phyloP scores from a whole-genome alignment of 306 rosid species.

The Castanea crenata region DNA sequence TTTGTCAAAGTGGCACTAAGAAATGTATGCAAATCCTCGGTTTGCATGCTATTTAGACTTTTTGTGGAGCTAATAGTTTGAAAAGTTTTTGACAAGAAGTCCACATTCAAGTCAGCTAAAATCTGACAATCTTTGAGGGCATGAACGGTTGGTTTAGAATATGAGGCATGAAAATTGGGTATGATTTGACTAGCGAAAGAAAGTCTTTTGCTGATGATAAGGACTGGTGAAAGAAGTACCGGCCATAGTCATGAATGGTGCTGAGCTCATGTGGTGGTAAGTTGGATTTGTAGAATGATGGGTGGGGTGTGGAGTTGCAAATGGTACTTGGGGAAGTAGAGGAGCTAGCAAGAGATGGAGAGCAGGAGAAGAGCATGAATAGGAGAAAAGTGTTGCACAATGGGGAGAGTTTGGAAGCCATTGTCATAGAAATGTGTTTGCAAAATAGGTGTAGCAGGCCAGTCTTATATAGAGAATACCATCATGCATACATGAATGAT shows the following conservation, averaged over 20 bases:
- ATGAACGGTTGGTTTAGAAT: conserved; percentile 20
- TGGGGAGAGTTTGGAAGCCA: conserved; percentile 9
- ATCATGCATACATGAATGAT: neutral
- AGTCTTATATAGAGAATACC: neutral
- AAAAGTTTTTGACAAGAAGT: conserved; percentile 24
- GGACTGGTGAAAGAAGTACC: conserved; percentile 35
- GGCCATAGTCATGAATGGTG: conserved; percentile 16
- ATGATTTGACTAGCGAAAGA: conserved; percentile 11
- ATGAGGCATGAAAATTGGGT: conserved; percentile 9
- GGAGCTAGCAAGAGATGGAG: conserved; percentile 23
- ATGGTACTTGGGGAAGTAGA: neutral
- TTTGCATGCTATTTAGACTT: neutral
- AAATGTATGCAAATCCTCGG: conserved; percentile 16
- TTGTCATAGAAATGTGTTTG: conserved; percentile 18
- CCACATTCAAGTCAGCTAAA: conserved; percentile 21
- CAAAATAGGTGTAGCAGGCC: neutral
- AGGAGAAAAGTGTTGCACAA: conserved; percentile 6
- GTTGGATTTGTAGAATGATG: conserved; percentile 36
- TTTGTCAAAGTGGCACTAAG: conserved; percentile 38
- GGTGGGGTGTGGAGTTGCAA: conserved; percentile 34
- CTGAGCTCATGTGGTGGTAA: neutral
- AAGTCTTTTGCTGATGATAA: conserved; percentile 25
- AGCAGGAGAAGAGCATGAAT: neutral
- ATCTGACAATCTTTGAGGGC: conserved; percentile 32
- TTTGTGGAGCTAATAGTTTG: conserved; percentile 19